phyloP scores from a whole-genome alignment of 2,329 filamentous ascomycete genomes.

The Fusarium praegraminearum region DNA sequence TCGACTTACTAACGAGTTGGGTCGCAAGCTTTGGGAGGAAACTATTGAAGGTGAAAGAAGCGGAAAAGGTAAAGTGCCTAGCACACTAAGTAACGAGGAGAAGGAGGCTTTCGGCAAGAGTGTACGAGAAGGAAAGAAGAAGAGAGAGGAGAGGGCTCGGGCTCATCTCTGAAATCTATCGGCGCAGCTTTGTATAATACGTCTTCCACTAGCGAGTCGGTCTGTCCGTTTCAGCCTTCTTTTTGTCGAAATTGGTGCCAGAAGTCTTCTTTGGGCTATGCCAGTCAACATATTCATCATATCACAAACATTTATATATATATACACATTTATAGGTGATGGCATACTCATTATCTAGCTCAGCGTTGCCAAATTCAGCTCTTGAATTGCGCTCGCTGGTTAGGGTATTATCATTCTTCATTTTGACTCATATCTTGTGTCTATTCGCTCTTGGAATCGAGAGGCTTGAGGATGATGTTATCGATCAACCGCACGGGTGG shows the following conservation, averaged over 20 bases:
- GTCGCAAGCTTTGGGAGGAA: conserved; percentile 74
- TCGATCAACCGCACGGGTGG: conserved; percentile 91
- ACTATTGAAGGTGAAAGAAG: conserved; percentile 56
- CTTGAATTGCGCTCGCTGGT: conserved; percentile 28
- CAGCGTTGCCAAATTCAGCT: conserved; percentile 2
- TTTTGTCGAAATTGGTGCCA: neutral
- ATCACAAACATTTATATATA: conserved; percentile 13
- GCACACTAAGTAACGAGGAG: conserved; percentile 65
- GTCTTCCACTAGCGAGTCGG: conserved; percentile 16
- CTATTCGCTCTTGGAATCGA: conserved; percentile 29
- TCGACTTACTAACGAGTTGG: conserved; percentile 79
- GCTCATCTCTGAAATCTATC: conserved; percentile 59
- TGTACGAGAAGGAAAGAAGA: conserved; percentile 61
- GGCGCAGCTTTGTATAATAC: conserved; percentile 21
- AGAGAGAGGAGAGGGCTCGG: conserved; percentile 63
- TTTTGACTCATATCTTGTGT: conserved; percentile 8
- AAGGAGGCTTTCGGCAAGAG: conserved; percentile 57
- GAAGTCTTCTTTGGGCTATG: neutral
- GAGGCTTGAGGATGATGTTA: conserved; percentile 79
- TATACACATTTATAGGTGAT: conserved; percentile 9
- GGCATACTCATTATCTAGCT: conserved; percentile 1
- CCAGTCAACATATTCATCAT: neutral
- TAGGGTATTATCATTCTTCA: conserved; percentile 42
- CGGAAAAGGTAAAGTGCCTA: conserved; percentile 54
- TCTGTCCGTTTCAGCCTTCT: neutral